Evolutionary conservation across 2,329 filamentous ascomycete genomes (phyloP), one percentile per base, ranked within the genome.

Genomic region (Pseudogymnoascus sp.): DNA sequence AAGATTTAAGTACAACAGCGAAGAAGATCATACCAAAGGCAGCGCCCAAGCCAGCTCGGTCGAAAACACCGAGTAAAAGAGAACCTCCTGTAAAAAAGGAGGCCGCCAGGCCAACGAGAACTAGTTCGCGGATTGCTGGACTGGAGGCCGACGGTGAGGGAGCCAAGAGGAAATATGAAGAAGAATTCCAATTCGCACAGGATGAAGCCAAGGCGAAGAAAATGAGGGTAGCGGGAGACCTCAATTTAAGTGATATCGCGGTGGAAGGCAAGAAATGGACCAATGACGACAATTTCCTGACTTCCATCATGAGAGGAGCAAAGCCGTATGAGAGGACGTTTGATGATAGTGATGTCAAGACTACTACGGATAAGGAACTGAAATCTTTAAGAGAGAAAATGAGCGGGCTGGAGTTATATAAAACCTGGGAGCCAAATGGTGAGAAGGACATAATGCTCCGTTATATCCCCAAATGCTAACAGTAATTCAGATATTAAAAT

Each of bases 271-370:
- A 88, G 69, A 86, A 86, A 65, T 94, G 86, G 81, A 81, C 87
- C 52, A 79, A 78, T 23, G 84, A 82, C 9, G 77, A 85, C 13
- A 85, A 85, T 18, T 85, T 90, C 57, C 72, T 90, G 3, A 78
- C 80, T 0, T 81, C 82, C 61, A 77, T 92, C 18, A 76, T 79
- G 21, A 81, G 80, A 69, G 89, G 81, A 1, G 90, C 91, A 0
- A 84, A 88, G 64, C 90, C 91, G 0, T 90, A 92, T 55, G 80
- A 90, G 59, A 79, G 90, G 18, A 97, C 92, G 0, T 97, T 97
- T 69, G 86, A 83, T 0, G 84, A 88, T n/a, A 85, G 92, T 0
- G 89, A 96, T 71, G 81, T 94, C 3, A 85, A 86, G 62, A 83
- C 90, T 63, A 95, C 90, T 0, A 85, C 82, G 0, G 85, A 96